phyloP scores from a whole-genome alignment of 768 basidiomycete species.

The Phylloporus arenicola region DNA sequence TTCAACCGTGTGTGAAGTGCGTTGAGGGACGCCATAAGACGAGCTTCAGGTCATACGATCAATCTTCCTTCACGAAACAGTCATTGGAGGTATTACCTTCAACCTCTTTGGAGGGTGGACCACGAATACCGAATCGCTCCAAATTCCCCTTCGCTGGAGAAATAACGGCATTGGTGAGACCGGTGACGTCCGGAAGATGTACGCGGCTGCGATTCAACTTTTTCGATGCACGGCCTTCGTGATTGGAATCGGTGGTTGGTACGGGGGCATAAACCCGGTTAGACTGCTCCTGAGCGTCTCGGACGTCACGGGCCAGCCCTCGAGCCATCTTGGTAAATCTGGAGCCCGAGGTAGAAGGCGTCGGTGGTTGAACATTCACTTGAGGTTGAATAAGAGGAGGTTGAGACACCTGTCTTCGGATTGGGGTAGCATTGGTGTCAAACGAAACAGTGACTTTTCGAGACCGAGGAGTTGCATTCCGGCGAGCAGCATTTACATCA shows the following conservation, averaged over 20 bases:
- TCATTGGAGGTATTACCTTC: constrained; percentile 44
- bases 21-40: constrained; percentile 55
- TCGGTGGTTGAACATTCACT: neutral
- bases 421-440: constrained; percentile 23
- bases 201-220: constrained; percentile 37
- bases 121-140: constrained; percentile 47
- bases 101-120: constrained; percentile 48
- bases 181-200: constrained; percentile 78
- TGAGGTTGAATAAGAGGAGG: neutral
- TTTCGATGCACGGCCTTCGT: constrained; percentile 11
- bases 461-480: constrained; percentile 32
- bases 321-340: constrained; percentile 53
- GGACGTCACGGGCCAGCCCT: constrained; percentile 52
- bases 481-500: constrained; percentile 15
- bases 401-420: neutral
- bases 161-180: constrained; percentile 70
- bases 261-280: constrained; percentile 7
- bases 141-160: constrained; percentile 59
- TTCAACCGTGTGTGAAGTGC: constrained; percentile 63
- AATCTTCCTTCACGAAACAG: neutral
- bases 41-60: constrained; percentile 37
- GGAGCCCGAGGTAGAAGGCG: neutral
- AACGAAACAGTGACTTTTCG: constrained; percentile 28
- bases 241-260: constrained; percentile 1
- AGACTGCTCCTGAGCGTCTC: constrained; percentile 32